Conservation (phyloP, 1,284 basidiomycete species). For the Pseudozyma flocculosa region DNA sequence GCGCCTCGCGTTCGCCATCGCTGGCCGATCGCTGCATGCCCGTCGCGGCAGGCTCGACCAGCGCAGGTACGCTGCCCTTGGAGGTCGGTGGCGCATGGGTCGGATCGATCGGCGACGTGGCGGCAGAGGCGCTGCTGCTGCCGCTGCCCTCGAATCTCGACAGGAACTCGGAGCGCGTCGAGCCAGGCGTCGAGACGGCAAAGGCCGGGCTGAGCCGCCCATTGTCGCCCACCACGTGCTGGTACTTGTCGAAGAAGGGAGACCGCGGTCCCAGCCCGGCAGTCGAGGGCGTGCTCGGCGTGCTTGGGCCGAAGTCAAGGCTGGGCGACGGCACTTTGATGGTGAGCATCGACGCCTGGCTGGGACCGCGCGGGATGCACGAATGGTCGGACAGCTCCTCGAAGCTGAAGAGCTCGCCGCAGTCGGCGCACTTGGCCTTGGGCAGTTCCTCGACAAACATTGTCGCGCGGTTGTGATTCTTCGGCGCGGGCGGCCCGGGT, state of each 20-base stretch:
- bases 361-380: slow-evolving; percentile 13
- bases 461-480: slow-evolving; percentile 23
- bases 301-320: slow-evolving; percentile 7
- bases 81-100: not conserved
- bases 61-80: not conserved
- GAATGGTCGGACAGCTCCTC: slow-evolving; percentile 40
- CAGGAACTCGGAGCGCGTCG: too few relatives aligned
- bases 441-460: slow-evolving; percentile 33
- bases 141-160: too few relatives aligned
- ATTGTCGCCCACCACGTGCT: slow-evolving; percentile 11
- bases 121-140: too few relatives aligned
- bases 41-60: slow-evolving; percentile 2
- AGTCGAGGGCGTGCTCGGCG: slow-evolving; percentile 5
- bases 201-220: slow-evolving; percentile 24
- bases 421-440: slow-evolving; percentile 47
- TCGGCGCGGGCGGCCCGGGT: slow-evolving; percentile 1
- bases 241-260: slow-evolving; percentile 41
- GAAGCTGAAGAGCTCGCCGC: slow-evolving; percentile 35
- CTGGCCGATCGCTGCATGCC: slow-evolving; percentile 15
- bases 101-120: not conserved
- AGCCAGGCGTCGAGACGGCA: not conserved
- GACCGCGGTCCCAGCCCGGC: slow-evolving; percentile 7
- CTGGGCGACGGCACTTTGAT: slow-evolving; percentile 18
- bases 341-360: slow-evolving; percentile 14
- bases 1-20: slow-evolving; percentile 11